These are phyloP conservation scores for Hyphopichia homilentoma DNA, from an alignment of 805 yeast genomes.

Conservation along the genomic window DNA sequence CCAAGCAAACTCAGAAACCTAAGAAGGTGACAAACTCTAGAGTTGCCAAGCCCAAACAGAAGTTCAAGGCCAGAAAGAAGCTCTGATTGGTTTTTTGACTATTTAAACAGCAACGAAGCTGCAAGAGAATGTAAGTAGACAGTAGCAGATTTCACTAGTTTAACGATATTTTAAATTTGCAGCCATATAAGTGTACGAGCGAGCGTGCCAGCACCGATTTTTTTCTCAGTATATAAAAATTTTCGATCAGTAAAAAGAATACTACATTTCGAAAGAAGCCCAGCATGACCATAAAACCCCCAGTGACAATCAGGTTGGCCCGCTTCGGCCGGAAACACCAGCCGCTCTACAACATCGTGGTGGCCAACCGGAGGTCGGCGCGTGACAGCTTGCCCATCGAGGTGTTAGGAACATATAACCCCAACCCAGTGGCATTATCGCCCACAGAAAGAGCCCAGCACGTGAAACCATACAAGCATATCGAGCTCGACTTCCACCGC, in stretches of 20 bases:
- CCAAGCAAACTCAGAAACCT: constrained; percentile 7
- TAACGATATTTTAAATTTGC: no score
- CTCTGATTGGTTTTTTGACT: constrained; percentile 27
- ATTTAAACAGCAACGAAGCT: no score
- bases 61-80: constrained; percentile 59
- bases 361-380: constrained; percentile 71
- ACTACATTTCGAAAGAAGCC: no score
- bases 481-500: constrained; percentile 80
- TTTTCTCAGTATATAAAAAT: no score
- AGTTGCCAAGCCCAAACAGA: constrained; percentile 40
- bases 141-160: no score
- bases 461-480: constrained; percentile 65
- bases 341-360: constrained; percentile 91
- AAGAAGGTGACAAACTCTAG: constrained; percentile 15
- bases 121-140: no score
- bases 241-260: no score
- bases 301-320: constrained; percentile 84
- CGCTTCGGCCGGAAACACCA: constrained; percentile 86
- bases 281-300: constrained; percentile 48
- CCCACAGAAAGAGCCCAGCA: constrained; percentile 58
- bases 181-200: no score
- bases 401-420: constrained; percentile 91
- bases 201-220: no score
- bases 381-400: constrained; percentile 87
- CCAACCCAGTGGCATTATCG: constrained; percentile 67